These are phyloP conservation scores for Kockiozyma suomiensis DNA, from an alignment of 805 yeast species.

Conservation along the genomic window DNA sequence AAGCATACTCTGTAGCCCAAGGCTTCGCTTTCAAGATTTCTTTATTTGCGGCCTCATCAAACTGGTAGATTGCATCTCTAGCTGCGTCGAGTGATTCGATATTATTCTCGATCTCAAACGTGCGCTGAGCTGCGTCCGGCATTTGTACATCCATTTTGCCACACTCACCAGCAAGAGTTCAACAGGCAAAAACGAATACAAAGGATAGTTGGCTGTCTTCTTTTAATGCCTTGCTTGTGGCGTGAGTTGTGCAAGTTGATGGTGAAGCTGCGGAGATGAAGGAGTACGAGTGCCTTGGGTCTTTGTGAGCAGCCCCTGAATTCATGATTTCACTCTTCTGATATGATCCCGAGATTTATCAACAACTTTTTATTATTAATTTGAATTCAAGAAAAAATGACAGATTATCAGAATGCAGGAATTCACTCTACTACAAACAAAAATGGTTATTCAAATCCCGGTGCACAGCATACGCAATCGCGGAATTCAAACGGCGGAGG, in stretches of 20 bases:
- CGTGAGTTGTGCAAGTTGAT: background rate
- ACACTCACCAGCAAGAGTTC: no score
- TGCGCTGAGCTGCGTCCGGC: constrained; percentile 28
- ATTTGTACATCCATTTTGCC: constrained; percentile 25
- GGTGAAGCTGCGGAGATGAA: background rate
- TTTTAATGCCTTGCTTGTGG: no score
- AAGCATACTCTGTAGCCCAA: constrained; percentile 36
- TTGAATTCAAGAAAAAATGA: background rate
- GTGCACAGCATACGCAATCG: background rate
- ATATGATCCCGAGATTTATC: no score
- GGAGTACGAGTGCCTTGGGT: background rate
- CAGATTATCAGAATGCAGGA: background rate
- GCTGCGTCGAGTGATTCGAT: constrained; percentile 33
- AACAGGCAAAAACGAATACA: no score
- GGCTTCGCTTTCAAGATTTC: constrained; percentile 36
- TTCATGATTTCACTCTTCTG: no score
- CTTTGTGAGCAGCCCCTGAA: background rate
- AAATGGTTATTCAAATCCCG: background rate
- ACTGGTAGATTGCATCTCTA: constrained; percentile 37
- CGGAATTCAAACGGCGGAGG: background rate
- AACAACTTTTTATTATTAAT: background rate
- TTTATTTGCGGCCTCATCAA: constrained; percentile 40
- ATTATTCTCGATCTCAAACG: constrained; percentile 41
- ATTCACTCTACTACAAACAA: background rate
- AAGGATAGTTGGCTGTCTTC: no score